Evolutionary conservation across 345 rosid genomes (phyloP), one percentile per base, ranked within the genome.

Genomic region (Anacardium occidentale): DNA sequence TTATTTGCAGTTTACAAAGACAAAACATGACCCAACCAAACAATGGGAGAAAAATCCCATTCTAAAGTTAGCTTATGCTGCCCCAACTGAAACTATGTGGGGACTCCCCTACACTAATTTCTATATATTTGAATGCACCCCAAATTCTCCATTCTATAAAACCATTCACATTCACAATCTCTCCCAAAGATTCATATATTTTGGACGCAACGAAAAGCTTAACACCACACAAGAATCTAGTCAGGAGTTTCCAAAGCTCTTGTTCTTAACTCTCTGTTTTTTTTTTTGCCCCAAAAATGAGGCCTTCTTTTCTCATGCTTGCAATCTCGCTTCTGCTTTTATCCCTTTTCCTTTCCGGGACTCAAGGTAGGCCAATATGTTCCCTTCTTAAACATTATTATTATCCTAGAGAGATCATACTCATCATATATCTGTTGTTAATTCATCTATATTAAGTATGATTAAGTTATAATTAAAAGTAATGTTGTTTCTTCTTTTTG

Each of bases 291-390:
- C 60, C 55, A 22, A 48, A 55, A 29, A 77, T 68, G 80, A 68
- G 34, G 66, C 25, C 65, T 51, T 61, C 62, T 77, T 29, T 54
- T 20, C 20, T 26, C 20, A n/a, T 20, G 37, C 25, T 62, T 14
- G 52, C 29, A 32, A 60, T 69, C 59, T 69, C 58, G 68, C 74
- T 77, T 68, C 80, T 77, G 64, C 54, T 69, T 68, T 21, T 68
- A 34, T 68, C 70, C 20, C 66, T 73, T 22, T 64, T 62, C 4
- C 8, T 67, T 47, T 22, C 55, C 34, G 56, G 54, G 55, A 52
- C 74, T 67, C 77, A 77, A 68, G 80, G 80, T 77, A 73, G 52
- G 54, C 55, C 67, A 20, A 26, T 10, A 20, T 51, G n/a, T 71
- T 69, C 61, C 60, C 7, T n/a, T 42, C 32, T 21, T 22, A 11